phyloP scores from a whole-genome alignment of 177 flowering plant genomes.

The Tripterygium wilfordii region DNA sequence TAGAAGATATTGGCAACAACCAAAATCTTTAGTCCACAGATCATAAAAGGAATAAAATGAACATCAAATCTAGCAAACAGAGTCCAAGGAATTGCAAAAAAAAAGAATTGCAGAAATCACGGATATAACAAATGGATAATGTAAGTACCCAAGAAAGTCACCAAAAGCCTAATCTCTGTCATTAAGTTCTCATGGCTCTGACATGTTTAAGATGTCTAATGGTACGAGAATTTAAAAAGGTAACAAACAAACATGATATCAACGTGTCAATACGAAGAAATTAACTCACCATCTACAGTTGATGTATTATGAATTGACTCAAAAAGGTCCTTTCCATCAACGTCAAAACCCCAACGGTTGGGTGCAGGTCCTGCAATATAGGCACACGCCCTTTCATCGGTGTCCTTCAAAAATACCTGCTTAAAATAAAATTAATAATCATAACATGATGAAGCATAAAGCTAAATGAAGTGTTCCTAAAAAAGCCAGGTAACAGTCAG shows the following conservation, averaged over 20 bases:
- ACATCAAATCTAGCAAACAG: too few relatives aligned
- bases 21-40: too few relatives aligned
- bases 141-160: too few relatives aligned
- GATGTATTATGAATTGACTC: conserved; percentile 30
- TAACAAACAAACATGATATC: background rate
- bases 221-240: too few relatives aligned
- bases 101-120: too few relatives aligned
- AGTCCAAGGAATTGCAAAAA: too few relatives aligned
- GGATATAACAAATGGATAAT: too few relatives aligned
- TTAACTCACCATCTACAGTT: conserved; percentile 33
- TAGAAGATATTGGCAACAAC: too few relatives aligned
- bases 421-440: conserved; percentile 1
- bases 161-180: too few relatives aligned
- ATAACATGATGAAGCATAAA: background rate
- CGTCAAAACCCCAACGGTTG: conserved; percentile 91
- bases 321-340: conserved; percentile 75
- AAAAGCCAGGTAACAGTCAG: background rate
- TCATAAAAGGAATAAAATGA: too few relatives aligned
- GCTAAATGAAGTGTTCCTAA: background rate
- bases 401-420: conserved; percentile 97
- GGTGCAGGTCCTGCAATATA: conserved; percentile 99
- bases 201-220: too few relatives aligned
- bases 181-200: too few relatives aligned
- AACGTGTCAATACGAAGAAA: background rate
- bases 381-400: conserved; percentile 99